A percentile compares a stretch with the other conserved stretches of the same genome.
These are phyloP conservation scores for Paraphaeosphaeria sporulosa DNA, from an alignment of 2,329 filamentous ascomycete genomes.

Conservation along the genomic window DNA sequence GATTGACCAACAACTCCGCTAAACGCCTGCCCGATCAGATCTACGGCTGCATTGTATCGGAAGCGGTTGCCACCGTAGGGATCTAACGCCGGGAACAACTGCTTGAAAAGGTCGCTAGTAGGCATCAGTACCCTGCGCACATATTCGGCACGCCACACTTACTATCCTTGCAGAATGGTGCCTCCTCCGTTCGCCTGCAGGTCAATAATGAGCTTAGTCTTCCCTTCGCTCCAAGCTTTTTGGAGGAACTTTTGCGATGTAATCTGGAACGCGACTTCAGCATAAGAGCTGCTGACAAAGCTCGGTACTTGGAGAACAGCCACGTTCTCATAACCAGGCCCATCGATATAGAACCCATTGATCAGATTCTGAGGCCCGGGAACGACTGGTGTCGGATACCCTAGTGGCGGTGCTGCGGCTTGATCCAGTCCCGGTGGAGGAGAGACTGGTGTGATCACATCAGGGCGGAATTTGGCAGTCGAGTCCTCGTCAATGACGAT, in stretches of 20 bases:
- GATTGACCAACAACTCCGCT: constrained; percentile 43
- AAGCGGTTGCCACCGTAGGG: constrained; percentile 61
- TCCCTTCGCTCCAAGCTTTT: constrained; percentile 57
- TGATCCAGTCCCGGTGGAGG: constrained; percentile 11
- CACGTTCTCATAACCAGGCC: constrained; percentile 53
- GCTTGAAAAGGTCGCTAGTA: constrained; percentile 62
- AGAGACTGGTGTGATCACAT: background rate
- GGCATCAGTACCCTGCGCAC: background rate
- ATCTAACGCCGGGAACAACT: constrained; percentile 60
- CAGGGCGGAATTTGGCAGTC: constrained; percentile 2
- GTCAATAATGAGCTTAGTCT: constrained; percentile 68
- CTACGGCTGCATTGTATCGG: constrained; percentile 57
- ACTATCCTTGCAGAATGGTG: constrained; percentile 64
- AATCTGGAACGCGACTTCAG: constrained; percentile 46
- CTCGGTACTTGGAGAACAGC: constrained; percentile 54
- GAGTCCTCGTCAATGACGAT: constrained; percentile 38
- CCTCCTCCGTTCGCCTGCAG: constrained; percentile 67
- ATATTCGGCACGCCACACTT: background rate
- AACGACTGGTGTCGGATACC: constrained; percentile 53
- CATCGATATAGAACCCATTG: constrained; percentile 56
- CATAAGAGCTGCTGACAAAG: constrained; percentile 43
- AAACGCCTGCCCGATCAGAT: constrained; percentile 53
- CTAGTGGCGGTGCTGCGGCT: constrained; percentile 40
- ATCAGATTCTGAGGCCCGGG: constrained; percentile 51
- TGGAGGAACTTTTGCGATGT: constrained; percentile 52